phyloP scores from a whole-genome alignment of 148 eudicot species.

The Rhododendron vialii region DNA sequence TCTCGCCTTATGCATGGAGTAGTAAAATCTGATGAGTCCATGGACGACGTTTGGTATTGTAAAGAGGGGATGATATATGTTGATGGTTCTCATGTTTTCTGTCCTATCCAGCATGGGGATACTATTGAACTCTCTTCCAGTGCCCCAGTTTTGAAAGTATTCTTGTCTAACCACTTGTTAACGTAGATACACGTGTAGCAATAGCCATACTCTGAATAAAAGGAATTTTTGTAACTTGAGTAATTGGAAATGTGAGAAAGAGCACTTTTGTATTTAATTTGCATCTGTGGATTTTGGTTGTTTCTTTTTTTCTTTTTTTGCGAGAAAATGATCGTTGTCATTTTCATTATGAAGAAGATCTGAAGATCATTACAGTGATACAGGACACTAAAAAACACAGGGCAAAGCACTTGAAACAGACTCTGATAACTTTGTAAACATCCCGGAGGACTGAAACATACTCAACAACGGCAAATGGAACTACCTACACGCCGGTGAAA shows the following conservation, averaged over 20 bases:
- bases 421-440: background rate
- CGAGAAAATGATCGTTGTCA: background rate
- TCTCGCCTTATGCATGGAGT: slow-evolving; percentile 58
- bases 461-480: background rate
- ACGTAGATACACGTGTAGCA: background rate
- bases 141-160: slow-evolving; percentile 65
- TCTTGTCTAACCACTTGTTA: slow-evolving; percentile 46
- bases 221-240: background rate
- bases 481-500: background rate
- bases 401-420: background rate
- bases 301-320: no score
- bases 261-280: background rate
- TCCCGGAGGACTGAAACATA: background rate
- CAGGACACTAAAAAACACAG: background rate
- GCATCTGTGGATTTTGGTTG: background rate
- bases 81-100: slow-evolving; percentile 70
- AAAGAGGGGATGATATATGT: slow-evolving; percentile 60
- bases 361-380: background rate
- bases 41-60: slow-evolving; percentile 58
- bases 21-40: slow-evolving; percentile 42
- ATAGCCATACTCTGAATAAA: background rate
- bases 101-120: slow-evolving; percentile 56
- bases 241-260: background rate
- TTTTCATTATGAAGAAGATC: background rate
- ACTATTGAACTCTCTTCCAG: slow-evolving; percentile 53